Percentiles rank a stretch among this genome's conserved stretches.
Conservation (phyloP, 768 basidiomycete genomes). For the Basidioascus undulatus region DNA sequence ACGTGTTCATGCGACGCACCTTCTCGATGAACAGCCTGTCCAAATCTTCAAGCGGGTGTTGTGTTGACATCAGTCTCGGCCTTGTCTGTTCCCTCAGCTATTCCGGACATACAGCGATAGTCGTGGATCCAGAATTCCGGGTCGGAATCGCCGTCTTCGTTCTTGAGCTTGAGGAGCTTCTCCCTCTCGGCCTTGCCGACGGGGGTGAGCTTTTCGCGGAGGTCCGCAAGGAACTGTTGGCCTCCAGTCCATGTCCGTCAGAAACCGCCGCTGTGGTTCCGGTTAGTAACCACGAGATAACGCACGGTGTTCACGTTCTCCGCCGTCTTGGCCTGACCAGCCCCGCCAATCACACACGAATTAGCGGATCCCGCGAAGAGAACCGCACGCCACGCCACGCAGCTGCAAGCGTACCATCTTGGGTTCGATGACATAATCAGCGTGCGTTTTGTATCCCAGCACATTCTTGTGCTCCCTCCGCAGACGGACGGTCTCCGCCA, state of each 20-base stretch:
- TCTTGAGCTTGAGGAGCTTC: constrained; percentile 45
- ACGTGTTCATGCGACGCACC: too few species aligned
- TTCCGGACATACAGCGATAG: constrained; percentile 30
- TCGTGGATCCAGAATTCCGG: constrained; percentile 64
- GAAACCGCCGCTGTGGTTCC: too few species aligned
- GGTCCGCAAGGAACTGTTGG: constrained; percentile 55
- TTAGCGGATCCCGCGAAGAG: constrained; percentile 8
- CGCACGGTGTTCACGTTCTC: constrained; percentile 32
- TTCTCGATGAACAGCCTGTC: too few species aligned
- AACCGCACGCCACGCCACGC: too few species aligned
- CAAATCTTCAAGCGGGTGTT: background rate
- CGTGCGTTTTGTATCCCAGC: constrained; percentile 55
- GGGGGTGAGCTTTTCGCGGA: constrained; percentile 46
- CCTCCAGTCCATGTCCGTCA: too few species aligned
- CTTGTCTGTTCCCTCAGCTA: background rate
- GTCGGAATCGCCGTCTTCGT: constrained; percentile 47
- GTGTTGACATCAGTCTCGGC: background rate
- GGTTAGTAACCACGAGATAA: too few species aligned
- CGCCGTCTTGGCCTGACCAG: constrained; percentile 36
- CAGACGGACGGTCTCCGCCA: constrained; percentile 40
- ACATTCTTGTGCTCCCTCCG: constrained; percentile 43
- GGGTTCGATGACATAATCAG: constrained; percentile 57
- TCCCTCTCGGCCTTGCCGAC: constrained; percentile 43
- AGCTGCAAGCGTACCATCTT: too few species aligned
- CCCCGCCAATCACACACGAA: too few species aligned